Base-by-base conservation (phyloP, 1,284 basidiomycete genomes). In the Cryptococcus sp. region DNA sequence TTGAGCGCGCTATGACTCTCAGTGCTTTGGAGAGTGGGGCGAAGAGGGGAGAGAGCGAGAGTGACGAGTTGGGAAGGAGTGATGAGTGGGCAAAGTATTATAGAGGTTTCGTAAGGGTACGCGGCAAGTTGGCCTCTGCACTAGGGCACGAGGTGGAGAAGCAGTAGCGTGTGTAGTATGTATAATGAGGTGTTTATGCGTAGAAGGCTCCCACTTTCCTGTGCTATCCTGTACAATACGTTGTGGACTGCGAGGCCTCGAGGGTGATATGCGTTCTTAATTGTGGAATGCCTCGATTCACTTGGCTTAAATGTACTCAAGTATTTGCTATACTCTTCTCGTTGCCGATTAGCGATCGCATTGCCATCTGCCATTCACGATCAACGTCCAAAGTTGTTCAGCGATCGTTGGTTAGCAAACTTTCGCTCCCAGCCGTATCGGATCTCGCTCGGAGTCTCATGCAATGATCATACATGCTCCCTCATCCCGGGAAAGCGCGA, bases 1-100 rank as follows among this genome's bases (percentile, higher is more conserved):
- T 84, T 57, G 83, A 86, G 64, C 81, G 84, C 11, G 86, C 86
- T 10, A 79, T 87, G 60, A 56, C 52, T 23, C 64, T 76, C 6
- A 56, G 59, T 26, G 61, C 61, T 3, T 37, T 62, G 3, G 70
- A 72, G 88, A 78, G 79, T 80, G 61, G 83, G 68, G 58, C 65
- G 20, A 57, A 50, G 10, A 65, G 67, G 45, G 66, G 63, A 15
- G 52, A 61, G 52, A 61, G 63, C 29, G 64, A 64, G 55, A 74
- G 49, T 5, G 69, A 69, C 38, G 68, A 66, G 38, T 66, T 68
- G 7, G 73, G 64, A 5, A 59, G 63, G 50, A 64, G 67, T n/a
- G 66, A 65, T 56, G 77, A 75, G 51, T 75, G 68, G 72, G 66
- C 49, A 44, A 72, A 66, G 58, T 77, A 75, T 58, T 78, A 66